Evolutionary conservation across 352 stramenopile species (phyloP).

Genomic region (Phytophthora pisi): DNA sequence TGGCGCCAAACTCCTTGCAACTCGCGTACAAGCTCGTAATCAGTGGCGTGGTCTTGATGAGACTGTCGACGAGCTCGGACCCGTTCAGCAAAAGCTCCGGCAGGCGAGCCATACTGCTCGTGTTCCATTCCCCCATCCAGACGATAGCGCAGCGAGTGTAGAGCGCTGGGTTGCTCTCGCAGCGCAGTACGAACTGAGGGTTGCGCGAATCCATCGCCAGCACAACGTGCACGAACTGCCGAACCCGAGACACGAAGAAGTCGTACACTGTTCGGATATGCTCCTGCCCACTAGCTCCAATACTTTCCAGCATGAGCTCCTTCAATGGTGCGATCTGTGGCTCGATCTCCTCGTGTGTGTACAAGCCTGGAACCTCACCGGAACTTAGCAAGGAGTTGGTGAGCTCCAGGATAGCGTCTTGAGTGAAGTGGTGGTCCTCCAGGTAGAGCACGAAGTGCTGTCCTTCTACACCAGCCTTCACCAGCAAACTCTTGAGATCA

Average conservation of each 20-base stretch:
- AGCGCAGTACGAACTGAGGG: slow-evolving; percentile 83
- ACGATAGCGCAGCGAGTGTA: slow-evolving; percentile 92
- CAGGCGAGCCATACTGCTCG: slow-evolving; percentile 72
- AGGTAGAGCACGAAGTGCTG: slow-evolving; percentile 91
- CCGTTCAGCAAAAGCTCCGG: slow-evolving; percentile 73
- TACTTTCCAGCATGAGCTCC: slow-evolving; percentile 89
- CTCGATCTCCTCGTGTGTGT: slow-evolving; percentile 94
- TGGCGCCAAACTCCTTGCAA: slow-evolving; percentile 73
- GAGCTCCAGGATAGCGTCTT: slow-evolving; percentile 91
- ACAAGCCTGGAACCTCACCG: slow-evolving; percentile 93
- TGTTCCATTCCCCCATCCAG: slow-evolving; percentile 94
- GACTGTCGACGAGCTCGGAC: slow-evolving; percentile 62
- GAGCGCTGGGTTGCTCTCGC: slow-evolving; percentile 93
- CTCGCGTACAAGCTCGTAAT: slow-evolving; percentile 70
- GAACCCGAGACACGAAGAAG: slow-evolving; percentile 92
- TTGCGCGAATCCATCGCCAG: slow-evolving; percentile 77
- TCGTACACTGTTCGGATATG: slow-evolving; percentile 92
- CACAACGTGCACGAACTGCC: slow-evolving; percentile 90
- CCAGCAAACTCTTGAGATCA: slow-evolving; percentile 92
- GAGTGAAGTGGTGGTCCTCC: slow-evolving; percentile 93
- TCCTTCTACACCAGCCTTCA: slow-evolving; percentile 84
- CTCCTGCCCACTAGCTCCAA: slow-evolving; percentile 46
- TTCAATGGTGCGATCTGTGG: slow-evolving; percentile 90
- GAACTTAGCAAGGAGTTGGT: slow-evolving; percentile 93
- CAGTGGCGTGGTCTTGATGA: slow-evolving; percentile 59